Percentiles rank a stretch among this genome's conserved stretches.
Evolutionary conservation across 441 rosid genomes (phyloP).

Genomic region (Adansonia rubrostipa): DNA sequence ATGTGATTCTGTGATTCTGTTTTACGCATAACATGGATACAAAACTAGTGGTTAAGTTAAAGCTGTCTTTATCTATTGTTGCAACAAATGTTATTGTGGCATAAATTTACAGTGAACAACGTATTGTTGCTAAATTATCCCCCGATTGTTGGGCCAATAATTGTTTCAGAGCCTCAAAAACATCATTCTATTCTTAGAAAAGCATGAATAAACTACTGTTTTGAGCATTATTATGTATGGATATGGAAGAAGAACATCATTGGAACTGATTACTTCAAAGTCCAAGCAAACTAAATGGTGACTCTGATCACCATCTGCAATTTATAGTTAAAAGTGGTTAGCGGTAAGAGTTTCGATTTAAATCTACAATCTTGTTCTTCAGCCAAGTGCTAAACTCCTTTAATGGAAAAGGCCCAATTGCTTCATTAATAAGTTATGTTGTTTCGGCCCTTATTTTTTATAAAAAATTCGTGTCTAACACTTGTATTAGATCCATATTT

Average conservation of each 20-base stretch:
- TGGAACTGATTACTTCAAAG: too few relatives aligned
- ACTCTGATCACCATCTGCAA: too few relatives aligned
- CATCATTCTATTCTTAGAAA: background rate
- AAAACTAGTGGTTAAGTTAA: background rate
- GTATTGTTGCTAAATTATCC: background rate
- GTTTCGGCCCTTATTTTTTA: too few relatives aligned
- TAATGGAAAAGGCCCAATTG: too few relatives aligned
- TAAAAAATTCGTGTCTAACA: too few relatives aligned
- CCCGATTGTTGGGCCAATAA: background rate
- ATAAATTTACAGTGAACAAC: background rate
- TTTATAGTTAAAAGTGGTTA: too few relatives aligned
- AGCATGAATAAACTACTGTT: background rate
- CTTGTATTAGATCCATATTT: too few relatives aligned
- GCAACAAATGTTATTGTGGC: background rate
- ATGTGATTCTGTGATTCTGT: constrained; percentile 28
- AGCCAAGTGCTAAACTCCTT: too few relatives aligned
- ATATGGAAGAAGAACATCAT: background rate
- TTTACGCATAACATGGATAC: background rate
- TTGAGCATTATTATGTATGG: background rate
- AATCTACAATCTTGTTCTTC: too few relatives aligned
- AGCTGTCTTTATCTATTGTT: background rate
- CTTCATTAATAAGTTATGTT: too few relatives aligned
- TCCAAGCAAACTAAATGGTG: too few relatives aligned
- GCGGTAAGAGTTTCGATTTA: too few relatives aligned
- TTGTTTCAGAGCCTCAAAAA: background rate